These are phyloP conservation scores for Alternaria gansuensis DNA, from an alignment of 2,329 filamentous ascomycete species.

Conservation along the genomic window DNA sequence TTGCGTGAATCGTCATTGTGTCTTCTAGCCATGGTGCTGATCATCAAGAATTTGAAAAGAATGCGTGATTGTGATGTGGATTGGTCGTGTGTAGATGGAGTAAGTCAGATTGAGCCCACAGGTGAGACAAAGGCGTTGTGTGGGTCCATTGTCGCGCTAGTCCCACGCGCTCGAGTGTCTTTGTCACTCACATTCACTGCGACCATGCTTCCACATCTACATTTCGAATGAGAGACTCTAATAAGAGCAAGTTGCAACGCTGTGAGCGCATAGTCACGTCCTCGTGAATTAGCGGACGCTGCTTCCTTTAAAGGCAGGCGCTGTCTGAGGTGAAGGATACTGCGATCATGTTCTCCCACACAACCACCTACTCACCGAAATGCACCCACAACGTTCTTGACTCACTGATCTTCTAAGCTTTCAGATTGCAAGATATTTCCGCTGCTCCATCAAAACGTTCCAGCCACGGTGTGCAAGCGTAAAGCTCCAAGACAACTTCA, in stretches of 20 bases:
- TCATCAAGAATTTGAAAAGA: not conserved
- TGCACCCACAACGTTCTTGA: not conserved
- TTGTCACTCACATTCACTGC: constrained; percentile 9
- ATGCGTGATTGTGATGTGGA: not conserved
- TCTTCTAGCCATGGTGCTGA: constrained; percentile 1
- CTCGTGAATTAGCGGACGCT: not conserved
- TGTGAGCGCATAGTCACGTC: constrained; percentile 2
- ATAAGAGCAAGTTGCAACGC: not conserved
- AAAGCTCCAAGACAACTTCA: not conserved
- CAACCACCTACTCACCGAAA: not conserved
- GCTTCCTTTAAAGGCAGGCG: not conserved
- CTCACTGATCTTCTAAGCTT: not conserved
- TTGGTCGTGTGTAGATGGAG: not conserved
- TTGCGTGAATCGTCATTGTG: constrained; percentile 1
- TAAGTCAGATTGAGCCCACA: not conserved
- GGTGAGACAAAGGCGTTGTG: constrained; percentile 14
- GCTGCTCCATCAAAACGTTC: not conserved
- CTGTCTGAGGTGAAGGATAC: not conserved
- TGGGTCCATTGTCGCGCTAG: constrained; percentile 15
- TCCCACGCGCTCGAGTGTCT: not conserved
- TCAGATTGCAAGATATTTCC: not conserved
- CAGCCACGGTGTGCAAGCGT: not conserved
- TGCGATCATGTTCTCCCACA: not conserved
- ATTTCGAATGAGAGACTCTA: not conserved
- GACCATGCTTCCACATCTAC: not conserved